Base-by-base conservation (phyloP, 176 grass and related monocot genomes). In the Secale cereale region DNA sequence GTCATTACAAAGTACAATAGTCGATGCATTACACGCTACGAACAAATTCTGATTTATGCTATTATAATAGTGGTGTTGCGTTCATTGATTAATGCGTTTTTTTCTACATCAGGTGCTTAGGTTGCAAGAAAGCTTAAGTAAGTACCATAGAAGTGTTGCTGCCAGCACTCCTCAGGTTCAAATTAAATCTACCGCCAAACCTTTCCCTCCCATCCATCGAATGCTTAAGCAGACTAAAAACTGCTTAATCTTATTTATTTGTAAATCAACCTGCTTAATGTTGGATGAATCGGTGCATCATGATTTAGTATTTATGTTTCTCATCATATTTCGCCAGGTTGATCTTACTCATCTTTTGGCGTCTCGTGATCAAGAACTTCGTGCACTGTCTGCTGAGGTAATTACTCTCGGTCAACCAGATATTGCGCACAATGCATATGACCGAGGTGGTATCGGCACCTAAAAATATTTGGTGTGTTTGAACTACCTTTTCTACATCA, bases 291-390 rank as follows among this genome's bases (percentile, higher is more conserved):
- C 45, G 10, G 20, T 74, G 20, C 20, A 48, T 35, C 32, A 2
- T 10, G 37, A 76, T 75, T 29, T 8, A 76, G 39, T 31, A 33
- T 19, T 29, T 61, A 59, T 10, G 78, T 52, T 50, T 71, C 16
- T 75, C 13, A 25, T 73, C 25, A 15, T 87, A 78, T 81, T 89
- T 78, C 69, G 6, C 20, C 86, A 98, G 96, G 96, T 95, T 85
- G 96, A 98, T 67, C 91, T 98, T 84, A 91, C 89, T 73, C 96
- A 98, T 89, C 86, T 98, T 43, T 89, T 98, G 82, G 93, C 93
- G 40, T 92, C 96, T 74, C 89, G 96, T 88, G 93, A 98, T 83
- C 96, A 98, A 94, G 93, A 98, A 92, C 91, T 98, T 65, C 90
- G 96, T 81, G 70, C 96, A 39, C 82, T 98, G 31, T 92, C 93